A percentile compares a stretch with the other conserved stretches of the same genome.
These are phyloP conservation scores for Dysphania ambrosioides DNA, from an alignment of 148 eudicot species.

Conservation along the genomic window DNA sequence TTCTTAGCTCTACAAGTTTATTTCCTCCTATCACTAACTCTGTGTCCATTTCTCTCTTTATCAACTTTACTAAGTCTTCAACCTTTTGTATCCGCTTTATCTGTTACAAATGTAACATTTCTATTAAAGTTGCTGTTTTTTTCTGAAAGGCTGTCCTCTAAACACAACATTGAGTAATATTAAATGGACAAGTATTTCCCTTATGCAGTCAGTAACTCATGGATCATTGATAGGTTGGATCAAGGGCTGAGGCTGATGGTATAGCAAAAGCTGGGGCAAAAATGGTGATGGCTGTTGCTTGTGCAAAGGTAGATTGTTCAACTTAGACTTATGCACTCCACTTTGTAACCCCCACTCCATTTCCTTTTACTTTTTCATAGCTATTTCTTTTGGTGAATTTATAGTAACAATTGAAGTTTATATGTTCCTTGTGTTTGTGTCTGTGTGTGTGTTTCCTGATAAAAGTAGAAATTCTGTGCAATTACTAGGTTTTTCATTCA, in stretches of 20 bases:
- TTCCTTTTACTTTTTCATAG: too few species aligned
- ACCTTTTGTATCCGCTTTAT: neutral
- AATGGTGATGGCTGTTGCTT: slow-evolving; percentile 99
- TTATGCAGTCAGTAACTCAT: neutral
- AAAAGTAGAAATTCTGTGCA: too few species aligned
- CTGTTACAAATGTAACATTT: neutral
- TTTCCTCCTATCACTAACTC: neutral
- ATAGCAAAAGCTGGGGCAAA: slow-evolving; percentile 99
- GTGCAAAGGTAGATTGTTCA: slow-evolving; percentile 71
- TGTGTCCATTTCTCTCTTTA: neutral
- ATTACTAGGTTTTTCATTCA: neutral
- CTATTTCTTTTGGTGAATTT: neutral
- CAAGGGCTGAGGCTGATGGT: slow-evolving; percentile 93
- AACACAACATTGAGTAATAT: neutral
- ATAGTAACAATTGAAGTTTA: neutral
- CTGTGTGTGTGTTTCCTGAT: neutral
- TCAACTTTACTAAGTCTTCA: neutral
- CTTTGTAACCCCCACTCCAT: neutral
- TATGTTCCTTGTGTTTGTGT: neutral
- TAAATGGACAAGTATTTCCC: neutral
- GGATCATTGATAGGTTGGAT: slow-evolving; percentile 63
- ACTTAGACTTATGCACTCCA: slow-evolving; percentile 1
- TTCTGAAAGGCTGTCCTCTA: neutral
- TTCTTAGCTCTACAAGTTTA: neutral
- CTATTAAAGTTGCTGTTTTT: neutral